These are phyloP conservation scores for Cercophora samala DNA, from an alignment of 495 filamentous ascomycete species.

Conservation along the genomic window DNA sequence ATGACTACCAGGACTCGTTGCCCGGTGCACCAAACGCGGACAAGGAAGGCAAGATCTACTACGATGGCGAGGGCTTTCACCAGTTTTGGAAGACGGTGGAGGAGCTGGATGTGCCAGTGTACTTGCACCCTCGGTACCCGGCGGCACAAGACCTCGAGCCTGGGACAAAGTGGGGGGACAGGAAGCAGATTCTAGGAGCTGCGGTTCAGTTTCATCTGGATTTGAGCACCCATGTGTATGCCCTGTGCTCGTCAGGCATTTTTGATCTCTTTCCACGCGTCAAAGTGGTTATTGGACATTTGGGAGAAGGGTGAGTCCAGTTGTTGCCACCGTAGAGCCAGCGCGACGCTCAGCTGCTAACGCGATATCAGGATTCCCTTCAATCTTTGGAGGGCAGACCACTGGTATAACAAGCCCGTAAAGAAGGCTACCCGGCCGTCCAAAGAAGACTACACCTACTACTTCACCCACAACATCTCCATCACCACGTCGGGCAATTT, in stretches of 20 bases:
- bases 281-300: conserved; percentile 59
- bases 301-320: conserved; percentile 53
- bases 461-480: conserved; percentile 60
- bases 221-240: conserved; percentile 39
- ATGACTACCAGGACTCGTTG: conserved; percentile 47
- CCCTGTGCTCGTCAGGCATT: conserved; percentile 35
- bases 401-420: conserved; percentile 54
- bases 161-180: conserved; percentile 25
- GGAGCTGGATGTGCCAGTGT: conserved; percentile 61
- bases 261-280: conserved; percentile 55
- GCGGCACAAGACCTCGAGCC: conserved; percentile 31
- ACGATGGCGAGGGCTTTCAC: conserved; percentile 54
- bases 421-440: conserved; percentile 53
- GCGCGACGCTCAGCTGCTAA: neutral
- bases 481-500: conserved; percentile 64
- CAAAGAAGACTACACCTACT: conserved; percentile 58
- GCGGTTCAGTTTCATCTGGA: conserved; percentile 40
- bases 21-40: conserved; percentile 18
- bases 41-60: conserved; percentile 55
- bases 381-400: conserved; percentile 60
- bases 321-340: no score
- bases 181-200: conserved; percentile 34
- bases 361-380: conserved; percentile 51
- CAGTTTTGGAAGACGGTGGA: conserved; percentile 55
- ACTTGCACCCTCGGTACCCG: conserved; percentile 55